Evolutionary conservation across 2,329 filamentous ascomycete species (phyloP).

Genomic region (Neurospora sp.): DNA sequence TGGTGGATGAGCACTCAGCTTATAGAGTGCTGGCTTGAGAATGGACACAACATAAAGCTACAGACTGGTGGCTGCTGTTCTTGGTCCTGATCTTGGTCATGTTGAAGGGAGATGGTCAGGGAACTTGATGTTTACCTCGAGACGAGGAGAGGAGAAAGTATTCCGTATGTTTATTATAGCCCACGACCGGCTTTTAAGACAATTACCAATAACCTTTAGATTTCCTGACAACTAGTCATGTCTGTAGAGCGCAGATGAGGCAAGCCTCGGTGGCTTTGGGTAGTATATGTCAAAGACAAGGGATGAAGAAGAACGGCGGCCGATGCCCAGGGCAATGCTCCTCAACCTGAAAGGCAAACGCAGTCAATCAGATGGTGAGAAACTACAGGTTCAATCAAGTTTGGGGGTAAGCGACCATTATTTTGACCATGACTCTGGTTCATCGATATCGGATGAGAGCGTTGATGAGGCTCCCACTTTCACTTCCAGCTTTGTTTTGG

Average conservation of each 20-base stretch:
- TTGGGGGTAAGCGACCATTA: background rate
- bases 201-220: too few species aligned
- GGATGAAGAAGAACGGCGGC: too few species aligned
- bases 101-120: slow-evolving; percentile 5
- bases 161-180: too few species aligned
- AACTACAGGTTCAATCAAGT: too few species aligned
- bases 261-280: too few species aligned
- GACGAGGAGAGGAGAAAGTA: too few species aligned
- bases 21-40: slow-evolving; percentile 19
- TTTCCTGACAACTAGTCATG: too few species aligned
- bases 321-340: too few species aligned
- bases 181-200: too few species aligned
- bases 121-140: background rate
- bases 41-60: background rate
- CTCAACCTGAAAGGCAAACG: background rate
- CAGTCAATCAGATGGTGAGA: background rate
- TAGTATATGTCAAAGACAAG: too few species aligned
- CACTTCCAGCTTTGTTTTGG: background rate
- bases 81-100: background rate
- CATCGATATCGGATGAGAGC: background rate
- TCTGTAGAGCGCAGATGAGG: too few species aligned
- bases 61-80: background rate
- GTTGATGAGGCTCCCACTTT: background rate
- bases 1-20: slow-evolving; percentile 48
- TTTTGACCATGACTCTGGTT: background rate